Evolutionary conservation across 192 early-diverging fungal genomes (phyloP), one percentile per base, ranked within the genome.

Genomic region (Coemansia sp.): DNA sequence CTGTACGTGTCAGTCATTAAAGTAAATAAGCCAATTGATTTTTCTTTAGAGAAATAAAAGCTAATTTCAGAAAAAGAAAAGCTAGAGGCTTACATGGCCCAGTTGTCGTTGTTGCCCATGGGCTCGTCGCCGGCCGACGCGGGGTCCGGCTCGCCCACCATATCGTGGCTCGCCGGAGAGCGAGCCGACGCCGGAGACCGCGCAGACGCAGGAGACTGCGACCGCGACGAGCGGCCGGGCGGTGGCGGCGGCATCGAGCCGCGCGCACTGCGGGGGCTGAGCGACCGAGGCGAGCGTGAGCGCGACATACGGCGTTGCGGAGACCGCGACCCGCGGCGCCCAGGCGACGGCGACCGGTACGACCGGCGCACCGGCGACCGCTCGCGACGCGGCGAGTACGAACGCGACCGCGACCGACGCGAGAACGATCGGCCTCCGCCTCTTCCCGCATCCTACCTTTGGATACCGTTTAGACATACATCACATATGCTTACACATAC

Each of bases 321-420:
- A 10, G 74, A 51, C 35, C 27, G 68, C 60, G 77, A 80, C 21
- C 62, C 71, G 31, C 63, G 71, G 8, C 47, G 47, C 49, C 5
- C 6, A 1, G 12, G 29, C 63, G 62, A 59, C 48, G 72, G 47
- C 57, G 64, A 47, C 50, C 73, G 63, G 60, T 71, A 54, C 47
- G 68, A 25, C 17, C 61, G 74, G 3, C 80, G 52, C 43, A 25
- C 65, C 66, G 8, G 80, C 41, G 41, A 45, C 41, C 41, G 41
- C 11, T n/a, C 41, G 16, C 41, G 41, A 16, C 41, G 11, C 11
- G 55, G 84, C 48, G 77, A 83, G 70, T 70, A 70, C 59, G 82
- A 84, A 25, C 84, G 82, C 61, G 82, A 85, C 52, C 83, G 75
- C 35, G 81, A 80, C 26, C 79, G 78, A 19, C 86, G 76, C 47